phyloP scores from a whole-genome alignment of 345 rosid species.

The Aethionema arabicum region DNA sequence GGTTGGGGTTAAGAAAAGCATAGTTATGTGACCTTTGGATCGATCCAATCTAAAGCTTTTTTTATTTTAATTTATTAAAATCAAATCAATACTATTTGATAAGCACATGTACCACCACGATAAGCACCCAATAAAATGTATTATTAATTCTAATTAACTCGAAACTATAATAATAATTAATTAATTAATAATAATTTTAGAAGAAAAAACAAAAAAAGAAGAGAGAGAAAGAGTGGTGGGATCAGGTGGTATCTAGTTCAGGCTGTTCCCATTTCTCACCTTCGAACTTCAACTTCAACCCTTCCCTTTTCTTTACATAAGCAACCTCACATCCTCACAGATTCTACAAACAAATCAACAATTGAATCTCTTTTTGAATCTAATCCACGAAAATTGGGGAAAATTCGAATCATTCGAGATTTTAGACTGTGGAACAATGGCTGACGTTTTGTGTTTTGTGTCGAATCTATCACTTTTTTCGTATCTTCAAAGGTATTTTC shows the following conservation, averaged over 20 bases:
- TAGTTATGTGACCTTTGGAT: too few relatives aligned
- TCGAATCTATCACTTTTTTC: conserved; percentile 11
- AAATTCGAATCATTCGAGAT: conserved; percentile 7
- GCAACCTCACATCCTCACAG: conserved; percentile 26
- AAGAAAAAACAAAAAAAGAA: not conserved
- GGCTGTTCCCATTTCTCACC: conserved; percentile 26
- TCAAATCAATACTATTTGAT: conserved; percentile 7
- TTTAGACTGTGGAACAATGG: conserved; percentile 19
- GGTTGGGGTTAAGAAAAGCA: too few relatives aligned
- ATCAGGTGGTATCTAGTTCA: conserved; percentile 41
- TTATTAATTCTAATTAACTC: too few relatives aligned
- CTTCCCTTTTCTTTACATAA: conserved; percentile 30
- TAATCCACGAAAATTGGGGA: not conserved
- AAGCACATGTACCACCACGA: conserved; percentile 33
- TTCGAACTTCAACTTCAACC: conserved; percentile 36
- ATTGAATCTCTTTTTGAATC: not conserved
- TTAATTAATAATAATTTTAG: not conserved
- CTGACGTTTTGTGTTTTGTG: conserved; percentile 20
- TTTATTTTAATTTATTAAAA: too few relatives aligned
- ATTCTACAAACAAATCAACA: not conserved
- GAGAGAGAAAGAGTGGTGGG: conserved; percentile 11
- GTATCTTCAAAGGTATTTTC: conserved; percentile 29
- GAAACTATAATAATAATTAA: not conserved
- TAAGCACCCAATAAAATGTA: not conserved
- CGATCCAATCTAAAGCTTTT: too few relatives aligned